phyloP scores from a whole-genome alignment of 1,139 yeast species.

The Entelexis sorbosivorans region DNA sequence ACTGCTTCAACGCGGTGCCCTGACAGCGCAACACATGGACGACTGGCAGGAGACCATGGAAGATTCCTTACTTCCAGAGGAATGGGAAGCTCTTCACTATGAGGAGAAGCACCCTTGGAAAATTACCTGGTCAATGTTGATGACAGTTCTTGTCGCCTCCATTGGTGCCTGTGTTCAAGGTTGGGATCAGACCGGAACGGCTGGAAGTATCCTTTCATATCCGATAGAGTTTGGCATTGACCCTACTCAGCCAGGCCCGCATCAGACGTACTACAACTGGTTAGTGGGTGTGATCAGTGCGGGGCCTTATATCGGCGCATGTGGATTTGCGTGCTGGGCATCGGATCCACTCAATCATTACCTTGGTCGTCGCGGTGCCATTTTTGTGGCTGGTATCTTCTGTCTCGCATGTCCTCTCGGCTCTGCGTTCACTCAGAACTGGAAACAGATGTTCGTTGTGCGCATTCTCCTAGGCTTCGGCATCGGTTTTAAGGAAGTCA shows the following conservation, averaged over 20 bases:
- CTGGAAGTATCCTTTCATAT: conserved; percentile 69
- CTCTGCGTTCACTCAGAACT: conserved; percentile 58
- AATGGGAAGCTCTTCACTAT: conserved; percentile 38
- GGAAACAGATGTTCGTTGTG: conserved; percentile 69
- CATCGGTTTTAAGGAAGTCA: conserved; percentile 68
- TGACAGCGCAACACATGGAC: conserved; percentile 46
- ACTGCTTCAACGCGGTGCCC: conserved; percentile 61
- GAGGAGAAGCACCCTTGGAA: conserved; percentile 31
- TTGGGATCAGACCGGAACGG: conserved; percentile 78
- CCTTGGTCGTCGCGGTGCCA: conserved; percentile 63
- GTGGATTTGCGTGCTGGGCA: conserved; percentile 59
- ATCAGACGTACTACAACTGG: conserved; percentile 45
- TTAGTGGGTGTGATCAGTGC: conserved; percentile 65
- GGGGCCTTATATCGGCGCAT: conserved; percentile 70
- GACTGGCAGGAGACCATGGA: conserved; percentile 40
- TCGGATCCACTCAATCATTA: conserved; percentile 54
- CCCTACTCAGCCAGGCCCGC: conserved; percentile 8
- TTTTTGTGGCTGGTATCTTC: conserved; percentile 47
- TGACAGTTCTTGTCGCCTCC: conserved; percentile 60
- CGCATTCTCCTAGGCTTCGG: conserved; percentile 66
- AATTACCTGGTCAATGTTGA: conserved; percentile 47
- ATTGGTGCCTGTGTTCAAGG: conserved; percentile 89
- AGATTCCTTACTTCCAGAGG: conserved; percentile 48
- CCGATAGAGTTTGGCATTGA: conserved; percentile 46
- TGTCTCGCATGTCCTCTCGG: conserved; percentile 48